phyloP scores from a whole-genome alignment of 2,329 filamentous ascomycete genomes.

The Orbilia oligospora region DNA sequence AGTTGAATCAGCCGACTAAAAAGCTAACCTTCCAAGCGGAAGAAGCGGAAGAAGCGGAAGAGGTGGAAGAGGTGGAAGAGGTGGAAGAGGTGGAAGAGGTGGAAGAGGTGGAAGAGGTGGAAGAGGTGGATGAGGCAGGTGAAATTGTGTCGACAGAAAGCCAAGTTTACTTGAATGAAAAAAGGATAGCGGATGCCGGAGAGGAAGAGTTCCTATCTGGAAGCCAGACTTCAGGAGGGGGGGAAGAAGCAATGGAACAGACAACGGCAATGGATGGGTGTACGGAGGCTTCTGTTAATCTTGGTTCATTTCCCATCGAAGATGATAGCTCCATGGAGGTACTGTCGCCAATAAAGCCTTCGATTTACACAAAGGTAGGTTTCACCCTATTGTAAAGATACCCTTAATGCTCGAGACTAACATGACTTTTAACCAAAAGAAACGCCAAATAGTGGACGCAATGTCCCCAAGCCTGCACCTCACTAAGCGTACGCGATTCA shows the following conservation, averaged over 20 bases:
- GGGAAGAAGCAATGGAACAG: background rate
- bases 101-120: slow-evolving; percentile 7
- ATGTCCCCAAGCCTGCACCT: slow-evolving; percentile 38
- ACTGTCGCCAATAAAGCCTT: slow-evolving; percentile 56
- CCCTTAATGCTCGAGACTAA: background rate
- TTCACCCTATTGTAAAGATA: too few species aligned
- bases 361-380: slow-evolving; percentile 38
- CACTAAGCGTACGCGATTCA: slow-evolving; percentile 47
- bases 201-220: slow-evolving; percentile 64
- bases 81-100: background rate
- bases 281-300: slow-evolving; percentile 38
- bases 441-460: slow-evolving; percentile 33
- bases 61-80: slow-evolving; percentile 14
- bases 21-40: slow-evolving; percentile 1
- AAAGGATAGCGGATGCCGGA: background rate
- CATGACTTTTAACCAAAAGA: slow-evolving; percentile 20
- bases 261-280: background rate
- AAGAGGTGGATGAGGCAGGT: too few species aligned
- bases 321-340: slow-evolving; percentile 55
- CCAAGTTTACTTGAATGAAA: background rate
- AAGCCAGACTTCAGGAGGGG: slow-evolving; percentile 52
- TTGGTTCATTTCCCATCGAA: slow-evolving; percentile 27
- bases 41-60: background rate
- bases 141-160: slow-evolving; percentile 65
- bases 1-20: slow-evolving; percentile 32